Evolutionary conservation across 768 basidiomycete genomes (phyloP), one percentile per base, ranked within the genome.

Genomic region (Leucocoprinus leucothites): DNA sequence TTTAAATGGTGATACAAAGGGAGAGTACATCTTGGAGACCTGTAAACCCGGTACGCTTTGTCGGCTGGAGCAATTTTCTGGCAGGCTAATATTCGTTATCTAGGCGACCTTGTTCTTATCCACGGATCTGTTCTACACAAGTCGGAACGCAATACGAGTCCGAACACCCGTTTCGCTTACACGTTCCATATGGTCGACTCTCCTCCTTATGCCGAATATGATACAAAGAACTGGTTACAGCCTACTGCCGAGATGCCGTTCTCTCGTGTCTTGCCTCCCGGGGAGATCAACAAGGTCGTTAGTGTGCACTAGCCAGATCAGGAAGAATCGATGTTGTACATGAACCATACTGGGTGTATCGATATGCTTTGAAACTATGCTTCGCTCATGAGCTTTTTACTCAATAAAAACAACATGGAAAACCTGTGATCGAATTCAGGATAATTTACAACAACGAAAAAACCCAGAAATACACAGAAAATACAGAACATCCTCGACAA

Each of bases 161-260:
- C 81, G 19, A 78, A 85, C 58, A 92, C 92, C 1, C 81, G 97
- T 53, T 91, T 86, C 60, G 95, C 95, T 25, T 99, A 98, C 67
- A 98, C 97, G 0, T 98, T 97, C 69, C 95, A 94, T 61, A 92
- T 93, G 91, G 86, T 94, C 46, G 91, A 96, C 63, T 86, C 80
- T 18, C 79, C 80, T 38, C 86, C 82, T 21, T 71, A 79, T 62
- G 89, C 84, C 6, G 70, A 65, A 38, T 97, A 95, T 56, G 96
- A 98, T 58, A 80, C 84, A 63, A 91, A 91, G 81, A 98, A 97
- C 65, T 97, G 95, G 95, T 73, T 98, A 56, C 95, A 98, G 66
- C 94, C 95, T 1, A 93, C 93, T 2, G 59, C 73, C 9, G 80
- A 76, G 11, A 87, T 91, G 87, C 91, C 94, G 1, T 97, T 98